A percentile compares a stretch with the other conserved stretches of the same genome.
These are phyloP conservation scores for Antarctomyces pellizariae DNA, from an alignment of 495 filamentous ascomycete species.

Conservation along the genomic window DNA sequence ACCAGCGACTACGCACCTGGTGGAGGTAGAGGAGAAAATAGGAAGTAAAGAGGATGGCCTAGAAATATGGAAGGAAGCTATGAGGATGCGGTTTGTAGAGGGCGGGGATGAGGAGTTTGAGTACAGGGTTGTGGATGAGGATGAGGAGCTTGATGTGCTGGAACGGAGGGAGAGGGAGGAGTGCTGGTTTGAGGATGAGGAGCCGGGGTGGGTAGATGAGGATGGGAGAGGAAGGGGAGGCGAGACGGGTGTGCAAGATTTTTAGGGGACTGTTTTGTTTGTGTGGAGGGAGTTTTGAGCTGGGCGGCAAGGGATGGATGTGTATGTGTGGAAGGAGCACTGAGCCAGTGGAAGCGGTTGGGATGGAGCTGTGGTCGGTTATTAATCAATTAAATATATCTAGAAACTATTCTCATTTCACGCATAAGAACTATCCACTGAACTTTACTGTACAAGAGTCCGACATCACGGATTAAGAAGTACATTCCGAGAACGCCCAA, in stretches of 20 bases:
- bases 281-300: too few relatives aligned
- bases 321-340: too few relatives aligned
- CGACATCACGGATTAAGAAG: too few relatives aligned
- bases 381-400: too few relatives aligned
- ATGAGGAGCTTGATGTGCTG: slow-evolving; percentile 39
- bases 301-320: too few relatives aligned
- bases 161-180: slow-evolving; percentile 31
- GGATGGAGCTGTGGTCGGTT: too few relatives aligned
- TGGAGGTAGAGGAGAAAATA: slow-evolving; percentile 36
- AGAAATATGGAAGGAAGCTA: slow-evolving; percentile 41
- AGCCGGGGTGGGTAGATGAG: slow-evolving; percentile 29
- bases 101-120: slow-evolving; percentile 52
- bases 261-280: too few relatives aligned
- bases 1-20: slow-evolving; percentile 15
- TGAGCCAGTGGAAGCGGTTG: too few relatives aligned
- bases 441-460: too few relatives aligned
- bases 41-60: slow-evolving; percentile 39
- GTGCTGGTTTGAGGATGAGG: slow-evolving; percentile 45
- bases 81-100: slow-evolving; percentile 43
- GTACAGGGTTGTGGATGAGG: slow-evolving; percentile 41
- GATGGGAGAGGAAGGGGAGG: slow-evolving; percentile 22
- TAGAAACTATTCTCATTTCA: too few relatives aligned
- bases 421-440: too few relatives aligned
- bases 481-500: too few relatives aligned
- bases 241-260: slow-evolving; percentile 64